Evolutionary conservation across 2,329 filamentous ascomycete species (phyloP).

Genomic region (Chaetoscypha palmicola): DNA sequence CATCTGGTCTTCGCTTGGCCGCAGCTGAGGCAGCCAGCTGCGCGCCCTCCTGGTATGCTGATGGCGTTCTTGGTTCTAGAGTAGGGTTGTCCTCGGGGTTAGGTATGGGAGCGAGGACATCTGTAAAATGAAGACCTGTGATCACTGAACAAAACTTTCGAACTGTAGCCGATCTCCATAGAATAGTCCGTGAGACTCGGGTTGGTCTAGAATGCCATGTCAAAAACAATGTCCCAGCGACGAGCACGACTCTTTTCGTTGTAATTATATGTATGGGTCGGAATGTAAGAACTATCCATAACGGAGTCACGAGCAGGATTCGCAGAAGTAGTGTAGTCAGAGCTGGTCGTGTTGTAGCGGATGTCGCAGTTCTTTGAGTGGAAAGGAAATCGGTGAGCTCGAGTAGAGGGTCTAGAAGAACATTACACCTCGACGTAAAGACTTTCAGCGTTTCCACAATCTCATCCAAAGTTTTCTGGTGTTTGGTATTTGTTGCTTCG

Average conservation of each 20-base stretch:
- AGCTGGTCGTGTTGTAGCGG: conserved; percentile 82
- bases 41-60: conserved; percentile 20
- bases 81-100: conserved; percentile 25
- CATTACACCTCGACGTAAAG: conserved; percentile 86
- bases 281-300: conserved; percentile 79
- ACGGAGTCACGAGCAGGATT: conserved; percentile 76
- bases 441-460: conserved; percentile 90
- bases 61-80: conserved; percentile 26
- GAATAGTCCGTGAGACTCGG: conserved; percentile 73
- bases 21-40: conserved; percentile 31
- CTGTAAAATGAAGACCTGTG: conserved; percentile 72
- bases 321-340: conserved; percentile 85
- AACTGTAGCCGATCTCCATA: conserved; percentile 80
- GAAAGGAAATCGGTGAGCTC: conserved; percentile 89
- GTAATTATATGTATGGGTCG: conserved; percentile 82
- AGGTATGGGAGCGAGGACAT: conserved; percentile 32
- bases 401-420: conserved; percentile 81
- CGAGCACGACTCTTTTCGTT: conserved; percentile 74
- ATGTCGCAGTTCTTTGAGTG: conserved; percentile 82
- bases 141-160: conserved; percentile 62
- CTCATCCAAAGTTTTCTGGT: conserved; percentile 93
- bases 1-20: conserved; percentile 39
- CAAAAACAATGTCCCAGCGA: conserved; percentile 75
- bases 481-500: conserved; percentile 60
- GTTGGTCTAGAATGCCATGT: conserved; percentile 90